Conservation (phyloP, 441 rosid species). For the Corymbia citriodora region DNA sequence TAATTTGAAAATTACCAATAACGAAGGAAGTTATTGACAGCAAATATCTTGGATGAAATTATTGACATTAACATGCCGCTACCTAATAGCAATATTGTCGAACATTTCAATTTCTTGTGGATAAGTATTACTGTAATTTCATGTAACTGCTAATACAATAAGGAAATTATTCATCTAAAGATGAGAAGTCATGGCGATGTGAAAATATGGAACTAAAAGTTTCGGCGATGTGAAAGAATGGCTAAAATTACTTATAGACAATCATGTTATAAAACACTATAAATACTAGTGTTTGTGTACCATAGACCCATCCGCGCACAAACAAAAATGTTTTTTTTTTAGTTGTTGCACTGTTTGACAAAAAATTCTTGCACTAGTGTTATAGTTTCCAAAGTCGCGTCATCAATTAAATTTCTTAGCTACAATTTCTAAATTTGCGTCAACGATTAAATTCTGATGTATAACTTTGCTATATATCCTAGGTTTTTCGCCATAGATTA, state of each 20-base stretch:
- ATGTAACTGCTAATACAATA: too few relatives aligned
- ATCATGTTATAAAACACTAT: too few relatives aligned
- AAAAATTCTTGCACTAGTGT: neutral
- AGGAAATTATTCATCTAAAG: neutral
- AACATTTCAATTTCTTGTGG: neutral
- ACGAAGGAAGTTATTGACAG: neutral
- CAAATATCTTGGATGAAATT: neutral
- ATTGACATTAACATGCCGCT: neutral
- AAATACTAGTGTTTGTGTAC: neutral
- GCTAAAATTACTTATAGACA: neutral
- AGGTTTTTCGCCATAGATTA: too few relatives aligned
- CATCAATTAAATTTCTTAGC: too few relatives aligned
- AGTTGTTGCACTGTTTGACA: neutral
- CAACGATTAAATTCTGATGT: neutral
- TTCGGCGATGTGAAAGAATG: neutral
- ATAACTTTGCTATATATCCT: too few relatives aligned
- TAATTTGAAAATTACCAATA: neutral
- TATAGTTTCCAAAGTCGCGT: neutral
- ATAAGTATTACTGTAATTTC: too few relatives aligned
- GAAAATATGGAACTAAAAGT: neutral
- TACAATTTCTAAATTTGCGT: neutral
- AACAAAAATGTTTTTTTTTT: too few relatives aligned
- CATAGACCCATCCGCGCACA: neutral
- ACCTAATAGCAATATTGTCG: neutral
- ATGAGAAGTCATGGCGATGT: neutral